These are phyloP conservation scores for Zangia roseola DNA, from an alignment of 768 basidiomycete genomes.

Conservation along the genomic window DNA sequence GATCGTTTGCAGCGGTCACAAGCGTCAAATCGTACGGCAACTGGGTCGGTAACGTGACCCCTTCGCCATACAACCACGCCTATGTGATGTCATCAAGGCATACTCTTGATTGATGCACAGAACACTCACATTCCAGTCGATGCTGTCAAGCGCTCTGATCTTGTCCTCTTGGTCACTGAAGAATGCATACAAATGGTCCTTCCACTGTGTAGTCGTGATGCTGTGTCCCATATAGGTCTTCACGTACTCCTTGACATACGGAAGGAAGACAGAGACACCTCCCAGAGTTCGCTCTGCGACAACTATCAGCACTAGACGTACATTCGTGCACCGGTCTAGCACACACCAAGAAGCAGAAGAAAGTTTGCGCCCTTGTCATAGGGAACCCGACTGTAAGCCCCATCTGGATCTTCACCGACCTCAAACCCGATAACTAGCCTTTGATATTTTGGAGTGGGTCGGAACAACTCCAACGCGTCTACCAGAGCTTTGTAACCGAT, in stretches of 20 bases:
- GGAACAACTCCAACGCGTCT: slow-evolving; percentile 67
- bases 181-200: slow-evolving; percentile 53
- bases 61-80: slow-evolving; percentile 61
- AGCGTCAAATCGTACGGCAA: slow-evolving; percentile 55
- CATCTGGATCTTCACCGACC: slow-evolving; percentile 73
- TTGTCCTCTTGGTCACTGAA: slow-evolving; percentile 44
- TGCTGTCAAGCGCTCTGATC: slow-evolving; percentile 45
- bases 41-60: slow-evolving; percentile 45
- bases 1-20: slow-evolving; percentile 47
- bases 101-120: neutral
- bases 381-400: slow-evolving; percentile 71
- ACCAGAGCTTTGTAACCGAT: slow-evolving; percentile 70
- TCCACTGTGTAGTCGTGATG: slow-evolving; percentile 59
- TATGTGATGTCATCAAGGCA: slow-evolving; percentile 8
- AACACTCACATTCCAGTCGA: slow-evolving; percentile 55
- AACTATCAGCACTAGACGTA: neutral
- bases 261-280: slow-evolving; percentile 54
- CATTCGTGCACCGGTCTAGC: too few relatives aligned
- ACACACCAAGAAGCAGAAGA: slow-evolving; percentile 72
- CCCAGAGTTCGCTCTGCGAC: slow-evolving; percentile 51
- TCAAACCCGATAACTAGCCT: slow-evolving; percentile 72
- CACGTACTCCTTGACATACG: slow-evolving; percentile 57
- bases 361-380: slow-evolving; percentile 93
- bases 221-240: slow-evolving; percentile 53
- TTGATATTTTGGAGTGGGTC: slow-evolving; percentile 66